Base-by-base conservation (phyloP, 2,329 filamentous ascomycete species). In the Botrytis aclada region DNA sequence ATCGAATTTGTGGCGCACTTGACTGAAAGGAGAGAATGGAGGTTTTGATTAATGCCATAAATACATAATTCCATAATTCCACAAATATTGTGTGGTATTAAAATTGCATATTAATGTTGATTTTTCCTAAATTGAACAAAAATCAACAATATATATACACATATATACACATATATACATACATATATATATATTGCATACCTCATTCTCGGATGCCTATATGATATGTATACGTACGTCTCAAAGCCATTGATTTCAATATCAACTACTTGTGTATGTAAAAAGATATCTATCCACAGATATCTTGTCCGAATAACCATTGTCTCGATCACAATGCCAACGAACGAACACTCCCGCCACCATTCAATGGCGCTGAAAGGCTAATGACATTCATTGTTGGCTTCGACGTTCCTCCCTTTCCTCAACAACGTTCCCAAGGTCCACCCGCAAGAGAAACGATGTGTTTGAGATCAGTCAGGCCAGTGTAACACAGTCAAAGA, bases 1-100 rank as follows among this genome's bases (percentile, higher is more conserved):
- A 62, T 62, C 60, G n/a, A n/a, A n/a, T n/a, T 39, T n/a, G 34
- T 62, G 60, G 60, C 37, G 60, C 60, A 62, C 14, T 58, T n/a
- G n/a, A 41, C 14, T 12, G 25, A 39, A 25, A 39, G 25, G 58
- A 16, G 58, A 39, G 18, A 20, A 58, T 10, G 56, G 18, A 58
- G 29, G 22, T 58, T 34, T 20, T 34, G 18, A 18, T 25, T 10
- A 58, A 58, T 34, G 16, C 16, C 29, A 32, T 34, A 58, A 29
- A 58, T 58, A 6, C n/a, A 18, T 34, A 9, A 54, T 32, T 51
- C 45, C 20, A 3, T 56, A 8, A 29, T 32, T 10, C 47, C 47
- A 6, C n/a, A n/a, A 51, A 51, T 51, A 51, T 25, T n/a, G 25
- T 16, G 25, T 2, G 22, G 14, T 12, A 12, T n/a, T 14, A 25